phyloP scores from a whole-genome alignment of 2,329 filamentous ascomycete species.

The Fusarium sulawesiense region DNA sequence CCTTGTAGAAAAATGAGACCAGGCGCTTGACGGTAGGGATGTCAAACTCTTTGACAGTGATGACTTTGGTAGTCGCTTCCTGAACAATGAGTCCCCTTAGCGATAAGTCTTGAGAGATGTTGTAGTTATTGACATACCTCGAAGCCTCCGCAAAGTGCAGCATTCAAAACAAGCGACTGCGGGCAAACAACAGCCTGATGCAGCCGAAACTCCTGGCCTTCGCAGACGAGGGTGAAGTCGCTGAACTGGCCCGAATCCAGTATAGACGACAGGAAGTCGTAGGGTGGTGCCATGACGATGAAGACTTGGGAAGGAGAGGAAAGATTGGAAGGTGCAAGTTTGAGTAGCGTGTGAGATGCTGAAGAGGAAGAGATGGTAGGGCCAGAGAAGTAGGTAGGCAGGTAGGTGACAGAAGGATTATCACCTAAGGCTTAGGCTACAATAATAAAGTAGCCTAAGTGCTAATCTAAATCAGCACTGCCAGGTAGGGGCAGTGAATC shows the following conservation, averaged over 20 bases:
- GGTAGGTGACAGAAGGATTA: too few species aligned
- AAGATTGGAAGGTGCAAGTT: not conserved
- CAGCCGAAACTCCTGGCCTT: not conserved
- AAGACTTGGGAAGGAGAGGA: not conserved
- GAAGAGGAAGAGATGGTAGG: too few species aligned
- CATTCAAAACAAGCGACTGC: not conserved
- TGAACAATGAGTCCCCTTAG: accelerated
- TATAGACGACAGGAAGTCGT: not conserved
- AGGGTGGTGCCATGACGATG: not conserved
- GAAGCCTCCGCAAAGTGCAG: not conserved
- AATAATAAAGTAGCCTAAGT: too few species aligned
- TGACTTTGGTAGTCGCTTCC: not conserved
- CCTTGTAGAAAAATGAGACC: slow-evolving; percentile 4
- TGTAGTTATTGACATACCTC: not conserved
- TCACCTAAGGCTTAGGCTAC: too few species aligned
- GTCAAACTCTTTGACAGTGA: not conserved
- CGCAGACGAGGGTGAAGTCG: not conserved
- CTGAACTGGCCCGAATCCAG: not conserved
- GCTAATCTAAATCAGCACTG: too few species aligned
- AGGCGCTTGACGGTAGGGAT: not conserved
- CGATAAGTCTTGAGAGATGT: accelerated
- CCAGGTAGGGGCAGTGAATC: too few species aligned
- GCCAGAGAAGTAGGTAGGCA: too few species aligned
- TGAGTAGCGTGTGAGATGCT: not conserved
- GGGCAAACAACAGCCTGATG: not conserved